A percentile compares a stretch with the other conserved stretches of the same genome.
These are phyloP conservation scores for Bauhinia variegata DNA, from an alignment of 306 rosid species.

Conservation along the genomic window DNA sequence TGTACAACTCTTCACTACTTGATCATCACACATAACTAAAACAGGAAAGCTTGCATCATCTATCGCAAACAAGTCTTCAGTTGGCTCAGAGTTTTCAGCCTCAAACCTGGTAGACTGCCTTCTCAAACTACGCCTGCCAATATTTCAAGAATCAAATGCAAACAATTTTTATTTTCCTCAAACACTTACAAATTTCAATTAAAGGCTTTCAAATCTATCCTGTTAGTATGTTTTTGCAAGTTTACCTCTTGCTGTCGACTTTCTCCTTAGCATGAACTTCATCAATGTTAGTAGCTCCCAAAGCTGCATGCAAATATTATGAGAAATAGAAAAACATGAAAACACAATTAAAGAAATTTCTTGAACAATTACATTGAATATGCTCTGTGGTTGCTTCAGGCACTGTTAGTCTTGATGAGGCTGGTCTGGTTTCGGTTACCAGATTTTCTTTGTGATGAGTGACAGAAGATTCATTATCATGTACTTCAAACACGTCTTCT, in stretches of 20 bases:
- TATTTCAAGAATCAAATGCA: conserved; percentile 23
- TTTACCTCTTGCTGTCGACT: conserved; percentile 62
- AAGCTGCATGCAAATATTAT: conserved; percentile 54
- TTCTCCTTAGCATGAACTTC: conserved; percentile 39
- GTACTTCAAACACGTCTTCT: conserved; percentile 35
- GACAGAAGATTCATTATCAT: conserved; percentile 18
- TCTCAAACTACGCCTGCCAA: conserved; percentile 55
- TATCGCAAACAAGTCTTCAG: conserved; percentile 39
- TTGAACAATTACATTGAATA: conserved; percentile 32
- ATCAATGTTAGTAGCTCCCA: conserved; percentile 39
- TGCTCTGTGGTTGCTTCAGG: conserved; percentile 34
- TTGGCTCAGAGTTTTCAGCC: conserved; percentile 51
- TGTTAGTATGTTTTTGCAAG: conserved; percentile 17
- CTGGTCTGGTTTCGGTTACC: conserved; percentile 21
- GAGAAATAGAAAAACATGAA: conserved; percentile 22
- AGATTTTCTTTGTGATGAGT: conserved; percentile 33
- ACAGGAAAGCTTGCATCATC: conserved; percentile 43
- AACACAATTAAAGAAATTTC: conserved; percentile 3
- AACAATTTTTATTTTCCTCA: conserved; percentile 23
- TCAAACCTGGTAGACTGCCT: conserved; percentile 63
- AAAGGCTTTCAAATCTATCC: conserved; percentile 27
- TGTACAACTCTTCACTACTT: conserved; percentile 37
- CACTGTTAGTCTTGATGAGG: conserved; percentile 35
- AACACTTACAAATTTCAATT: conserved; percentile 25
- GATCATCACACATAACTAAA: conserved; percentile 41